Evolutionary conservation across 257 asterid genomes (phyloP), one percentile per base, ranked within the genome.

Genomic region (Linaria vulgaris): DNA sequence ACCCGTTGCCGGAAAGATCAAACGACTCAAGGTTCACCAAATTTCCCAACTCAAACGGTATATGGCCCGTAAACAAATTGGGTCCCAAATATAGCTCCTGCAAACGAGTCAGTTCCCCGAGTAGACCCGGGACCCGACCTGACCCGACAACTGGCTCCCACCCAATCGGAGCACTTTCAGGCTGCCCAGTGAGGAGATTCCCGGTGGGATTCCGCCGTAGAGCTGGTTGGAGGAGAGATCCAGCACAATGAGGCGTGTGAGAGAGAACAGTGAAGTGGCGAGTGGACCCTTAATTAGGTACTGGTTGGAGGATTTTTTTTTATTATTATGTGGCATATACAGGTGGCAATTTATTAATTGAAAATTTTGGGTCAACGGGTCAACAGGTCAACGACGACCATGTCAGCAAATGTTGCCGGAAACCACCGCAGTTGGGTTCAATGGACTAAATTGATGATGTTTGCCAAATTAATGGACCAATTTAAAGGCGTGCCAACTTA

Each of bases 1-100:
- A 61, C 11, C 78, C 66, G 65, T 92, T 92, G 1, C 96, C 97
- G 4, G 99, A 89, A 12, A 87, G 68, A 65, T 92, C 97, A 31
- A 92, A 52, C 23, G 81, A 74, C 10, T 52, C 73, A 10, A 92
- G 80, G 19, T 59, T 69, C 1, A 23, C 61, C 73, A 89, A 8
- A 10, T 70, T 75, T 3, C 96, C 98, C 5, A 83, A 19, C 76
- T 77, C 91, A 34, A 76, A 59, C 1, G 92, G 90, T 8, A 91
- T 76, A 55, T 56, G 61, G 0, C 96, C 95, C 17, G 81, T 51
- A 79, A 91, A 43, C 68, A 60, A 64, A 66, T 91, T 91, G 7
- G 90, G 72, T 10, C 92, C 95, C 39, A 91, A 95, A 4, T 78
- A 60, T 6, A 91, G 80, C 45, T 66, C 68, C 46, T 64, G 71